Evolutionary conservation across 1,284 basidiomycete species (phyloP), one percentile per base, ranked within the genome.

Genomic region (Fomitopsis schrenkii): DNA sequence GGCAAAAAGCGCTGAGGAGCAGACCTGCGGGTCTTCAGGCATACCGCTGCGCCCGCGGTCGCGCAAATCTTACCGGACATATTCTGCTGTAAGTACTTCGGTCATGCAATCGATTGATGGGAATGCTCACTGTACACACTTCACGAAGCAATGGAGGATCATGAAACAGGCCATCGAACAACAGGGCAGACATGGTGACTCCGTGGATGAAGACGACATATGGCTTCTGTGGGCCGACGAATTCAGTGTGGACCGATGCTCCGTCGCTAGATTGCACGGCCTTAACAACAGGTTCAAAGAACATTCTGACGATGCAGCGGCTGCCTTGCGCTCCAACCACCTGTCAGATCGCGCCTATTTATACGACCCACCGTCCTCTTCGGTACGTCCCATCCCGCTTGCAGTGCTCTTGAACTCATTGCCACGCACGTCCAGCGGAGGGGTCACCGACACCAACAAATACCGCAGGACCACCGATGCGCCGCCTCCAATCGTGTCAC

Each of bases 31-130:
- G 3, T 57, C 57, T 15, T 44, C 52, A 3, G 67, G 67, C 55
- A 59, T 66, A 0, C 65, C 66, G 55, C 67, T 69, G 9, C 64
- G 52, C n/a, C 69, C 71, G 35, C 70, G 70, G 19, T 68, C 68
- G 10, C 65, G 62, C 28, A 63, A 45, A 22, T 68, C 66, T 44
- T 68, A 70, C 7, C 64, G 61, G 8, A 67, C 68, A 69, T 69
- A 8, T 2, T 22, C 22, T 22, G 22, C 22, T 22, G 22, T 22
- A 22, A 22, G 22, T 22, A 22, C 22, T 22, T 22, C 22, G 22
- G 22, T 22, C 22, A 22, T 22, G 22, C 22, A 22, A 2, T 22
- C 22, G 22, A 22, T 22, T 2, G 22, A 22, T 22, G 22, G 1
- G 22, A 22, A 2, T 22, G 35, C 69, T 57, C 36, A 70, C 70